These are phyloP conservation scores for Neocucurbitaria cava DNA, from an alignment of 2,329 filamentous ascomycete genomes.

Conservation along the genomic window DNA sequence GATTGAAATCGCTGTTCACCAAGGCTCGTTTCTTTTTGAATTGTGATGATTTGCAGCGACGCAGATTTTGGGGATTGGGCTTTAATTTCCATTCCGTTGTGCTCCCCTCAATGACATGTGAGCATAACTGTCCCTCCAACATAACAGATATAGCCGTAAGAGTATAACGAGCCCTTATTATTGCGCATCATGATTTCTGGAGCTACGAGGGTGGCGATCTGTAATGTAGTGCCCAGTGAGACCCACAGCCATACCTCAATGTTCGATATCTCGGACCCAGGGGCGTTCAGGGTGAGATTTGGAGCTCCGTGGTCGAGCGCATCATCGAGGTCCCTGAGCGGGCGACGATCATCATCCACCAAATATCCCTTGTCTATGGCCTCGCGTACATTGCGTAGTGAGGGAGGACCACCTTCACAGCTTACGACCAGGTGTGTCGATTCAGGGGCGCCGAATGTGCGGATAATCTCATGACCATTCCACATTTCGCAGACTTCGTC, in stretches of 20 bases:
- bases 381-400: too few relatives aligned
- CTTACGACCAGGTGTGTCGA: not conserved
- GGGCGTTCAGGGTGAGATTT: not conserved
- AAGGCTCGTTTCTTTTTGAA: not conserved
- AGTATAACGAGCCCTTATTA: not conserved
- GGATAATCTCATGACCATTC: too few relatives aligned
- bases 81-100: not conserved
- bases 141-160: not conserved
- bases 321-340: not conserved
- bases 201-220: not conserved
- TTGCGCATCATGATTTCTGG: not conserved
- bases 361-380: too few relatives aligned
- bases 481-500: slow-evolving; percentile 2
- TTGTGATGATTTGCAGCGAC: not conserved
- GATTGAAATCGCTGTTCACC: not conserved
- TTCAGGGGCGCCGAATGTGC: too few relatives aligned
- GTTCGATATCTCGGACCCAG: not conserved
- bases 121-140: not conserved
- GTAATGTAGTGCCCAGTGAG: not conserved
- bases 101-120: not conserved
- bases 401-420: too few relatives aligned
- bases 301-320: not conserved
- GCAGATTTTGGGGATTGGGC: not conserved
- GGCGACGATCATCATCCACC: too few relatives aligned
- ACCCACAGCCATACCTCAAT: not conserved